These are phyloP conservation scores for Amanita rimosa DNA, from an alignment of 768 basidiomycete species.

Conservation along the genomic window DNA sequence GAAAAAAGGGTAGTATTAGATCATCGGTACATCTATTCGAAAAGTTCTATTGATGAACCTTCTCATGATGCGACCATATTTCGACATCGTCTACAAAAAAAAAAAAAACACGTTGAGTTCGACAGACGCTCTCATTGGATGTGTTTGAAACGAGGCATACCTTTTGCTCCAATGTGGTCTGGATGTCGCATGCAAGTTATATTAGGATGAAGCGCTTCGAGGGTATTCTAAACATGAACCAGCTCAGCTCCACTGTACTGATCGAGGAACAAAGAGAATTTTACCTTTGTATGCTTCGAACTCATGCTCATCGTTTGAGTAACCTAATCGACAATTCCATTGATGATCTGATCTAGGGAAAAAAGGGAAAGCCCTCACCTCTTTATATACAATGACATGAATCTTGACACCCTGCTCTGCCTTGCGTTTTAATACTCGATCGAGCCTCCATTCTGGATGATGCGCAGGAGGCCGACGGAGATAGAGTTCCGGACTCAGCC, in stretches of 20 bases:
- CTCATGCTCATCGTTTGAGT: conserved; percentile 87
- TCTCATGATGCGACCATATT: conserved; percentile 93
- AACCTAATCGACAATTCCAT: conserved; percentile 32
- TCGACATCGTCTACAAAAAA: conserved; percentile 56
- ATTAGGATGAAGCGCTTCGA: conserved; percentile 81
- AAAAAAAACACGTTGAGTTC: not conserved
- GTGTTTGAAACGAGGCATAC: conserved; percentile 27
- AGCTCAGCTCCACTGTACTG: not conserved
- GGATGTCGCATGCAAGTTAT: conserved; percentile 86
- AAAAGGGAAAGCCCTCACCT: conserved; percentile 35
- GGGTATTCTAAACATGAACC: conserved; percentile 38
- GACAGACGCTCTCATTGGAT: not conserved
- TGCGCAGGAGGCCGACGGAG: conserved; percentile 85
- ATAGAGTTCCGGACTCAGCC: conserved; percentile 92
- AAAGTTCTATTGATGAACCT: conserved; percentile 21
- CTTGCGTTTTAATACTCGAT: conserved; percentile 75
- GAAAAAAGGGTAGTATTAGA: conserved; percentile 6
- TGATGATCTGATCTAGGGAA: not conserved
- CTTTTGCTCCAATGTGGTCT: conserved; percentile 77
- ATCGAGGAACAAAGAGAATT: not conserved
- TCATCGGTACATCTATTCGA: conserved; percentile 8
- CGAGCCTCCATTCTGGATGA: conserved; percentile 83
- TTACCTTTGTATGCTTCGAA: conserved; percentile 72
- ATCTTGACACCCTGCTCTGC: conserved; percentile 89
- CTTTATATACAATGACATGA: conserved; percentile 91